Evolutionary conservation across 257 asterid species (phyloP), one percentile per base, ranked within the genome.

Genomic region (Rehmannia glutinosa): DNA sequence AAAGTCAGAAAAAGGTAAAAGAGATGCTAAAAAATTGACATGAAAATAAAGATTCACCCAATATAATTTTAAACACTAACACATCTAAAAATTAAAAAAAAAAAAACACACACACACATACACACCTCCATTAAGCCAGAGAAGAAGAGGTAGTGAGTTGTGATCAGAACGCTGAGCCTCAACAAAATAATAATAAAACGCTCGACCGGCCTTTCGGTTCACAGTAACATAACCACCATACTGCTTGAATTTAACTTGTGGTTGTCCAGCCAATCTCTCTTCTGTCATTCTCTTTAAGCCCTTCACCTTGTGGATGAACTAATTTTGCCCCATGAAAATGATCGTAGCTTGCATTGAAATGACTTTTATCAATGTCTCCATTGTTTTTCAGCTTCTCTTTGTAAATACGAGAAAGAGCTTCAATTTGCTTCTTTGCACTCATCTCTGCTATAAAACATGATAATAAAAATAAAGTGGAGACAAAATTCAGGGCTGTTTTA

Each of bases 141-240:
- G 95, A 65, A 91, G 86, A 62, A 91, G 95, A 66, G 97, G 97
- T 79, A 80, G 55, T 0, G 84, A 65, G n/a, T 81, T 39, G 1
- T 62, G 2, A 0, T n/a, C 38, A 10, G 61, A 46, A 7, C 10
- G 52, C 0, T 83, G 85, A 32, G 95, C 92, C 66, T 88, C 96
- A 1, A 45, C 83, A 62, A 91, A 91, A 66, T 88, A 90, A 45
- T 90, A 90, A 56, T 67, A 90, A 9, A 85, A 69, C 0, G 97
- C 96, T 12, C 91, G 81, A 1, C 94, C 96, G 20, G 94, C 84
- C 1, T 73, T 72, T 13, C 39, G 69, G 68, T 90, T 66, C 8
- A 90, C 88, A 0, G 97, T 90, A 1, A 90, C 66, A 21, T 90
- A 87, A 0, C 97, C 97, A 5, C 94, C 96, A 12, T 85, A 90